phyloP scores from a whole-genome alignment of 2,329 filamentous ascomycete species.

The Xylaria polymorpha region DNA sequence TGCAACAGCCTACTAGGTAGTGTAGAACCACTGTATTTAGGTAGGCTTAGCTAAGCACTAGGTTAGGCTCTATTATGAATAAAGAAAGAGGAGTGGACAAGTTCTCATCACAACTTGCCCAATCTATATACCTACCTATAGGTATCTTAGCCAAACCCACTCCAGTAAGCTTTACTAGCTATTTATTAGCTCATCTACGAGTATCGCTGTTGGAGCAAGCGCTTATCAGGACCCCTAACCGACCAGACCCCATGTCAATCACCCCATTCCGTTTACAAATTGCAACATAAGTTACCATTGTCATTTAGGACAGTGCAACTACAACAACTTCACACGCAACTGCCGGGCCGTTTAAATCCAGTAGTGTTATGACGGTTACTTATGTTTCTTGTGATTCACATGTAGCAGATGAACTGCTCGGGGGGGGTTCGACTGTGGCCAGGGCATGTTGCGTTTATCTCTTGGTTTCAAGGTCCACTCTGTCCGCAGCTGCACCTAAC shows the following conservation, averaged over 20 bases:
- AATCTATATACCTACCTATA: too few species aligned
- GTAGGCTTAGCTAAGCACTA: too few species aligned
- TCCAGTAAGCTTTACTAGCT: too few species aligned
- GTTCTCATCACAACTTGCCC: too few species aligned
- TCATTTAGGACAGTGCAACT: background rate
- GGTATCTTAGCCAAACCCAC: too few species aligned
- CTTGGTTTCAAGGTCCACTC: background rate
- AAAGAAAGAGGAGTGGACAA: too few species aligned
- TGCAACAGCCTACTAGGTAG: too few species aligned
- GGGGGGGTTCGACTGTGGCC: background rate
- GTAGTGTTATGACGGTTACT: background rate
- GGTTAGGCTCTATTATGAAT: too few species aligned
- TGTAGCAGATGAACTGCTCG: background rate
- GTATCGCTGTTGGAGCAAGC: background rate
- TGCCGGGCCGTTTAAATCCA: background rate
- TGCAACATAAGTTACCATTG: background rate
- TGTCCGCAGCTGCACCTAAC: too few species aligned
- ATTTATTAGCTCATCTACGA: too few species aligned
- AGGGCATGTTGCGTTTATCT: background rate
- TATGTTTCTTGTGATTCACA: background rate
- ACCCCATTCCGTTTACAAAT: background rate
- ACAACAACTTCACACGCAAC: background rate
- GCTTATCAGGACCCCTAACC: background rate
- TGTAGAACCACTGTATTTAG: too few species aligned
- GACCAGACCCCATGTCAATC: background rate